Conservation (phyloP, 805 yeast genomes). For the Candida maesae region DNA sequence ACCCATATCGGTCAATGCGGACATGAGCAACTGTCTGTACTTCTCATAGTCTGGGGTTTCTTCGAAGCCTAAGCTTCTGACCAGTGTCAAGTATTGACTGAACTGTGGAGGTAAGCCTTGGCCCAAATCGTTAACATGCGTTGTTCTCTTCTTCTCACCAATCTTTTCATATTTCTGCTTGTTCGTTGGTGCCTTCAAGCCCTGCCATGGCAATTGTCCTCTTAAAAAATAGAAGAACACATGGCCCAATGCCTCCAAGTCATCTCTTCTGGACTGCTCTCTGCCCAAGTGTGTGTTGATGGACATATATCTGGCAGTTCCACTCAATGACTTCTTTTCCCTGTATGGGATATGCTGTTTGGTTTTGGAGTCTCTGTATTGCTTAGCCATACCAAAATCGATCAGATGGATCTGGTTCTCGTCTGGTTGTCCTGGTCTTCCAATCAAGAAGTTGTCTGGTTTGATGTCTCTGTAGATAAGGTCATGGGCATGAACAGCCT, state of each 20-base stretch:
- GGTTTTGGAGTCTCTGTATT: conserved; percentile 74
- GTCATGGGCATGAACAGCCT: conserved; percentile 72
- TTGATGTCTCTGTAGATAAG: conserved; percentile 77
- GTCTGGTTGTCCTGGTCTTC: conserved; percentile 54
- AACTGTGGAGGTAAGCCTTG: conserved; percentile 67
- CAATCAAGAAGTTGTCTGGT: conserved; percentile 78
- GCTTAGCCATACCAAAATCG: conserved; percentile 87
- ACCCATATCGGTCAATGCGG: conserved; percentile 53
- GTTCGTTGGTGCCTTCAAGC: conserved; percentile 84
- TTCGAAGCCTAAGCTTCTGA: conserved; percentile 67
- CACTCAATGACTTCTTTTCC: conserved; percentile 75
- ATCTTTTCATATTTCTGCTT: conserved; percentile 80
- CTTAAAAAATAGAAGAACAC: conserved; percentile 75
- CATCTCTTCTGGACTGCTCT: conserved; percentile 82
- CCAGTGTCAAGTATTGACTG: conserved; percentile 68
- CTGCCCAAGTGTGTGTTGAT: conserved; percentile 84
- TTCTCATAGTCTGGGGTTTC: conserved; percentile 78
- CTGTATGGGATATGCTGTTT: conserved; percentile 80
- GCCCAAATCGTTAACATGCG: conserved; percentile 57
- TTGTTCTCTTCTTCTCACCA: conserved; percentile 73
- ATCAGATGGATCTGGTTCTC: conserved; percentile 69
- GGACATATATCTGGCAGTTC: conserved; percentile 86
- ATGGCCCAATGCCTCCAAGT: conserved; percentile 76
- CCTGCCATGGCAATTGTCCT: conserved; percentile 87
- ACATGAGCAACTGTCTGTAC: conserved; percentile 56